Evolutionary conservation across 352 stramenopile species (phyloP).

Genomic region (Globisporangium mamillatum): DNA sequence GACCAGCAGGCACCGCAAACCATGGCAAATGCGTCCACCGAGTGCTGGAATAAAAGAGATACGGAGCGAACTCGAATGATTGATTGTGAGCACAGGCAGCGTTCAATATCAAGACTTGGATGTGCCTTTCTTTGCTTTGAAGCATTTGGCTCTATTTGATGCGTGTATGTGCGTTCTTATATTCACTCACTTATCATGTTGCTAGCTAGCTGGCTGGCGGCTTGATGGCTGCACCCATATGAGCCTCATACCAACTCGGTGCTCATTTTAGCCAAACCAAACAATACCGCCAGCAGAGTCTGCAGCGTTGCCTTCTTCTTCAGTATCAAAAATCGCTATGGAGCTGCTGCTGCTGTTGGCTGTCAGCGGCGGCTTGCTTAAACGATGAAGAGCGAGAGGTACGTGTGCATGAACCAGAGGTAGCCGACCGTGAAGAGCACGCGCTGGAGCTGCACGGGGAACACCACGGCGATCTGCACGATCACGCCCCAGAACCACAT

Average conservation of each 20-base stretch:
- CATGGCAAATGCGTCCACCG: not conserved
- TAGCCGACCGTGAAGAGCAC: slow-evolving; percentile 59
- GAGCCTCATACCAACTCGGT: too few species aligned
- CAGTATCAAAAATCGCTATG: not conserved
- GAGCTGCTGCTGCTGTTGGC: not conserved
- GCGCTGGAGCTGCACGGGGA: slow-evolving; percentile 56
- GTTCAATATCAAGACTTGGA: too few species aligned
- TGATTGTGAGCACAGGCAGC: not conserved
- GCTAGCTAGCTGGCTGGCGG: not conserved
- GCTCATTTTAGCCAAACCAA: too few species aligned
- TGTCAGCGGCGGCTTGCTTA: slow-evolving; percentile 2
- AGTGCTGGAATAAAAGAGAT: too few species aligned
- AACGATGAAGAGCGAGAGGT: slow-evolving; percentile 44
- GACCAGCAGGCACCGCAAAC: not conserved
- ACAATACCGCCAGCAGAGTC: too few species aligned
- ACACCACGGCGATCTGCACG: slow-evolving; percentile 61
- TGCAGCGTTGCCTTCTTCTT: not conserved
- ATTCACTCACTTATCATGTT: slow-evolving; percentile 2
- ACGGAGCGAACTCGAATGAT: not conserved
- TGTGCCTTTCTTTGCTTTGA: too few species aligned
- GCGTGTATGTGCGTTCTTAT: not conserved
- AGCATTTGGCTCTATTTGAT: not conserved
- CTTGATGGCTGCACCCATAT: not conserved
- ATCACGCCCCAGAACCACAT: slow-evolving; percentile 84
- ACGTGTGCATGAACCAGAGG: slow-evolving; percentile 77